Evolutionary conservation across 805 yeast species (phyloP).

Genomic region (Ogataea paradorogensis): DNA sequence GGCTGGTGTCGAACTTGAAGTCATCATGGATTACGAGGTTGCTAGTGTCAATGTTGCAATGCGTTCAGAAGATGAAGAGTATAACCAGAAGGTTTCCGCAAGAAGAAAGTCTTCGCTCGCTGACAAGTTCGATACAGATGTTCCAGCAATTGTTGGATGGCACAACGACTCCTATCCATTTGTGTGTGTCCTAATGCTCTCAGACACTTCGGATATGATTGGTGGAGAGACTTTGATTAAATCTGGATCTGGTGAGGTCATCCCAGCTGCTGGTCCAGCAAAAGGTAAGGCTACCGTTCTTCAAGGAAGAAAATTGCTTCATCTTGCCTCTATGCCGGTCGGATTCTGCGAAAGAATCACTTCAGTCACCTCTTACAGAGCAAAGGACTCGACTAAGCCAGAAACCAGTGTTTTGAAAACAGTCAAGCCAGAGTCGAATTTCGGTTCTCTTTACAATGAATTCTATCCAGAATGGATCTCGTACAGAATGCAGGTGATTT

Average conservation of each 20-base stretch:
- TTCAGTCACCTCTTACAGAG: constrained; percentile 41
- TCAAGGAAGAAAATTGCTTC: constrained; percentile 46
- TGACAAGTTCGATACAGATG: constrained; percentile 31
- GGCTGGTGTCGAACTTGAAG: constrained; percentile 57
- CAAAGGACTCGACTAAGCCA: constrained; percentile 36
- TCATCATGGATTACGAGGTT: constrained; percentile 56
- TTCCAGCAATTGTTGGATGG: constrained; percentile 61
- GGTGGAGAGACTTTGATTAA: constrained; percentile 60
- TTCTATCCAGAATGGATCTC: constrained; percentile 41
- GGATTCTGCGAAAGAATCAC: constrained; percentile 42
- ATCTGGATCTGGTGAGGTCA: constrained; percentile 39
- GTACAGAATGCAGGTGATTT: constrained; percentile 36
- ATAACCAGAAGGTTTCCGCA: constrained; percentile 27
- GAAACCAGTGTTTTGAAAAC: constrained; percentile 41
- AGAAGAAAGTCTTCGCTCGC: constrained; percentile 27
- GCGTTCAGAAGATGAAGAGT: constrained; percentile 37
- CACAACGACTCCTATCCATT: constrained; percentile 63
- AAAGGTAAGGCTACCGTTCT: constrained; percentile 49
- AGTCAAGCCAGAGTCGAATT: constrained; percentile 38
- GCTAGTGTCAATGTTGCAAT: constrained; percentile 52
- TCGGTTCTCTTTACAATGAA: constrained; percentile 37
- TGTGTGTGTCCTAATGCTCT: constrained; percentile 61
- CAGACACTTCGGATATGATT: constrained; percentile 55
- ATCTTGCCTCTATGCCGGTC: constrained; percentile 46
- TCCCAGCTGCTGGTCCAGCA: constrained; percentile 40